phyloP scores from a whole-genome alignment of 1,284 basidiomycete species.

The Apiotrichum siamense region DNA sequence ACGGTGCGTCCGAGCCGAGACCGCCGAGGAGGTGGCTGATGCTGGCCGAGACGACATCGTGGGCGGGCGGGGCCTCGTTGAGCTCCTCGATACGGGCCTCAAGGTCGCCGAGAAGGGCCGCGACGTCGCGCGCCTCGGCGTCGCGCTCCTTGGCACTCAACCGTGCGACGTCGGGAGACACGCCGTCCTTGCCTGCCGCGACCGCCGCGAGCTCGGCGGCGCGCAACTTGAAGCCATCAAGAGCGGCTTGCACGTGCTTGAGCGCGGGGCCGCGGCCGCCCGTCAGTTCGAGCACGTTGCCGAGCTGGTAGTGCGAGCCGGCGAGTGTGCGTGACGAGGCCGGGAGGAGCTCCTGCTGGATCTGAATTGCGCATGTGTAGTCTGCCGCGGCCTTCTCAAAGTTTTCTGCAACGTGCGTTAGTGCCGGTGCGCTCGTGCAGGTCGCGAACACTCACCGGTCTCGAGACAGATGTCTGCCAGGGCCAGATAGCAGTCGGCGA shows the following conservation, averaged over 20 bases:
- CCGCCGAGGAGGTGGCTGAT: slow-evolving; percentile 49
- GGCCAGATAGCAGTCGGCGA: slow-evolving; percentile 75
- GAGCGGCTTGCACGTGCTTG: slow-evolving; percentile 65
- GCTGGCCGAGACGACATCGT: slow-evolving; percentile 48
- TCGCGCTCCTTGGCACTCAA: slow-evolving; percentile 65
- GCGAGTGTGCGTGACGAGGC: slow-evolving; percentile 76
- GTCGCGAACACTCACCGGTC: slow-evolving; percentile 57
- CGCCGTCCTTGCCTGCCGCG: slow-evolving; percentile 26
- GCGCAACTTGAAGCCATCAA: slow-evolving; percentile 66
- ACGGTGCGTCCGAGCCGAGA: slow-evolving; percentile 1
- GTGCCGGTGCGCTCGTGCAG: slow-evolving; percentile 9
- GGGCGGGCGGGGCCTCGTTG: slow-evolving; percentile 62
- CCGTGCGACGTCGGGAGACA: slow-evolving; percentile 30
- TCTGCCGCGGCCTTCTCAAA: slow-evolving; percentile 83
- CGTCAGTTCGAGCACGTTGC: slow-evolving; percentile 72
- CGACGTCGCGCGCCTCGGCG: slow-evolving; percentile 67
- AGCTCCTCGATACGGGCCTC: slow-evolving; percentile 83
- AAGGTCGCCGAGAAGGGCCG: slow-evolving; percentile 68
- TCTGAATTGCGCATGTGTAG: slow-evolving; percentile 63
- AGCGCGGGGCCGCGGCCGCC: slow-evolving; percentile 74
- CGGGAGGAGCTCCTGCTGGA: slow-evolving; percentile 67
- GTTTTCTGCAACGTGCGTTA: no score
- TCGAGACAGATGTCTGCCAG: slow-evolving; percentile 84
- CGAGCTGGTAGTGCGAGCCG: slow-evolving; percentile 82
- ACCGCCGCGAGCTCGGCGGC: slow-evolving; percentile 59